phyloP scores from a whole-genome alignment of 2,329 filamentous ascomycete species.

The Clarireedia hainanense region DNA sequence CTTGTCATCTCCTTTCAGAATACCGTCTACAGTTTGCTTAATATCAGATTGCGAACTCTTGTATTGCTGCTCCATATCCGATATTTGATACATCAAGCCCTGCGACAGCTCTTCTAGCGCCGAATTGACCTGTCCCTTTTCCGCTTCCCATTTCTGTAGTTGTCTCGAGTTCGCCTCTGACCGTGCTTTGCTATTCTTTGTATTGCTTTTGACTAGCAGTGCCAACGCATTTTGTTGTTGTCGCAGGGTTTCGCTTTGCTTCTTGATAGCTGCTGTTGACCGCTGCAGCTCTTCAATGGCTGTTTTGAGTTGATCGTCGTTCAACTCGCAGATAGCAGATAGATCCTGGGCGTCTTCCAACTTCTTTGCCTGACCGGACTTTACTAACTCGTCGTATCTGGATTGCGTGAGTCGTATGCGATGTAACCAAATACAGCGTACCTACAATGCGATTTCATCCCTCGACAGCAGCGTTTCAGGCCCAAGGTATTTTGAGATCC shows the following conservation, averaged over 20 bases:
- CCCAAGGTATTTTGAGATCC: conserved; percentile 42
- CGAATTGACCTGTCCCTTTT: conserved; percentile 35
- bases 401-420: conserved; percentile 4
- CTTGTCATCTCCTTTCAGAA: conserved; percentile 56
- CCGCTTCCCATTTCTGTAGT: conserved; percentile 33
- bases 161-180: conserved; percentile 34
- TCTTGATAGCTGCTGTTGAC: conserved; percentile 56
- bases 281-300: conserved; percentile 57
- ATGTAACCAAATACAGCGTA: not conserved
- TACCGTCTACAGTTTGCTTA: conserved; percentile 40
- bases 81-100: conserved; percentile 37
- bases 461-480: conserved; percentile 44
- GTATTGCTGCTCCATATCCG: conserved; percentile 44
- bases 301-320: conserved; percentile 50
- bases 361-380: conserved; percentile 39
- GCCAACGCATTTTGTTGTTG: conserved; percentile 55
- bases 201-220: conserved; percentile 40
- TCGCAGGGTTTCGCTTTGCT: conserved; percentile 53
- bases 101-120: conserved; percentile 43
- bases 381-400: conserved; percentile 45
- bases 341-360: conserved; percentile 39
- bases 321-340: conserved; percentile 41
- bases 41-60: conserved; percentile 38
- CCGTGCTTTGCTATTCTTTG: conserved; percentile 30
- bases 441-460: conserved; percentile 47